These are phyloP conservation scores for Sporothrix dimorphospora DNA, from an alignment of 2,329 filamentous ascomycete genomes.

Conservation along the genomic window DNA sequence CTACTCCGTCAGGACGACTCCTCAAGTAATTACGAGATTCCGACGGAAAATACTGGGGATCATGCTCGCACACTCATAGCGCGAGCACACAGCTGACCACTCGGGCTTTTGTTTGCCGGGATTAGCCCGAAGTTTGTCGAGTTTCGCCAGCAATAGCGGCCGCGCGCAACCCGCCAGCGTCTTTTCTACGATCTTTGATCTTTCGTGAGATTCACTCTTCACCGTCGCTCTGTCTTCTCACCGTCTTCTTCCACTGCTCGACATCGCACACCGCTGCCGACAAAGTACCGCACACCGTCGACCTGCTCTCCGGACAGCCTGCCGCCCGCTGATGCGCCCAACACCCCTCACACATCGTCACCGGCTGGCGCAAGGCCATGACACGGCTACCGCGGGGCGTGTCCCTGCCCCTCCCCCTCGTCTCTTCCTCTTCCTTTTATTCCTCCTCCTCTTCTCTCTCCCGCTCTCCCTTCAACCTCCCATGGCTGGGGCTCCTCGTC, in stretches of 20 bases:
- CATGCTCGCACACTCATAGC: constrained; percentile 22
- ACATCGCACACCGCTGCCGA: no score
- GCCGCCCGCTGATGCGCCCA: constrained; percentile 5
- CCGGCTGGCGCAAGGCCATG: constrained; percentile 28
- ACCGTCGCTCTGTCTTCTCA: neutral
- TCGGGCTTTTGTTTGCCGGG: constrained; percentile 24
- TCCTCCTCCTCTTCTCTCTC: neutral
- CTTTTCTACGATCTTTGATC: neutral
- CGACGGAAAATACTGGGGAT: constrained; percentile 4
- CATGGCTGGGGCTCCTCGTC: neutral
- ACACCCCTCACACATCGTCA: constrained; percentile 14
- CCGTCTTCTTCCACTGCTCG: neutral
- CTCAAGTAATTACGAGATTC: neutral
- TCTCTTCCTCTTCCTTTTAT: neutral
- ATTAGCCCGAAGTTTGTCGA: constrained; percentile 11
- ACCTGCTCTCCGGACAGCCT: neutral
- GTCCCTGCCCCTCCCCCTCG: neutral
- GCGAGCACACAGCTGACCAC: constrained; percentile 11
- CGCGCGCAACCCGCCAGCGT: neutral
- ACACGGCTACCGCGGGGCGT: constrained; percentile 26
- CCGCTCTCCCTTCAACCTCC: neutral
- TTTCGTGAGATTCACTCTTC: neutral
- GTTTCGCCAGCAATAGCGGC: neutral
- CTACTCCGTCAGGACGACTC: neutral
- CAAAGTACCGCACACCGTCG: neutral